These are phyloP conservation scores for Ophiognomonia clavigignenti-juglandacearum DNA, from an alignment of 2,329 filamentous ascomycete species.

Conservation along the genomic window DNA sequence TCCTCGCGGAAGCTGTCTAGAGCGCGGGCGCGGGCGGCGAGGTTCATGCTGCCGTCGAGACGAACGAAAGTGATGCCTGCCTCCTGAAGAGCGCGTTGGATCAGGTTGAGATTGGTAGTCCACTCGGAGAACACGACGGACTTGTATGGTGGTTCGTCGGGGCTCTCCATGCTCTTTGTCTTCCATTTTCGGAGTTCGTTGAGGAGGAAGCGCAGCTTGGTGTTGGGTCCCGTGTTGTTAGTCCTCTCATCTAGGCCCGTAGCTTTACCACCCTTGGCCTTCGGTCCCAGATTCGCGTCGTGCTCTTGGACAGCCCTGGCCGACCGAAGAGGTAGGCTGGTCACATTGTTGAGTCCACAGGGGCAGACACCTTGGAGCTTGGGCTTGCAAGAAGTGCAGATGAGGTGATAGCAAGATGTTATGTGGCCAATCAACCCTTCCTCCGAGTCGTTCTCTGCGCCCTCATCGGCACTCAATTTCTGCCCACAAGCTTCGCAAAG, in stretches of 20 bases:
- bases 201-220: constrained; percentile 81
- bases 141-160: constrained; percentile 72
- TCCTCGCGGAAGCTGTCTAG: constrained; percentile 77
- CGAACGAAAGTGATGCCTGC: constrained; percentile 66
- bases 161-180: constrained; percentile 54
- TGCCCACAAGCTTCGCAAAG: constrained; percentile 65
- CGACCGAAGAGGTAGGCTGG: constrained; percentile 58
- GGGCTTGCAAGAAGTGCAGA: constrained; percentile 71
- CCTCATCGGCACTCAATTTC: constrained; percentile 53
- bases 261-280: constrained; percentile 59
- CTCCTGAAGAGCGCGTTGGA: constrained; percentile 71
- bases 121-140: constrained; percentile 95
- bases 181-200: constrained; percentile 65
- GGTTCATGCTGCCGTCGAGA: constrained; percentile 87
- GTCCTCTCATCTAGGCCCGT: constrained; percentile 20
- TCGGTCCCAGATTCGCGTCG: constrained; percentile 46
- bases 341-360: not conserved
- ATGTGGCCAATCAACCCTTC: constrained; percentile 69
- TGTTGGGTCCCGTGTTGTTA: constrained; percentile 69
- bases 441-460: constrained; percentile 54
- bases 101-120: constrained; percentile 91
- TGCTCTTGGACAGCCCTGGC: constrained; percentile 54
- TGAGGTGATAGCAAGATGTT: constrained; percentile 80
- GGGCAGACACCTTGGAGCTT: constrained; percentile 61
- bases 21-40: constrained; percentile 66